A percentile compares a stretch with the other conserved stretches of the same genome.
These are phyloP conservation scores for cucumber (Cucumis sativus) DNA, from an alignment of 306 rosid species.

Conservation along the genomic window Cucumber_9930_V3 NC_026657.2:6018501-6019000, in stretches of 20 bases:
- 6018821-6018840: conserved; percentile 52
- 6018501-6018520: conserved; percentile 16
- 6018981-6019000: conserved; percentile 3
- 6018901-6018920: conserved; percentile 7
- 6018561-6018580: neutral
- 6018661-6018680: conserved; percentile 24
- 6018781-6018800: conserved; percentile 15
- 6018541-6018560: neutral
- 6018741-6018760: conserved; percentile 1
- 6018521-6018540: neutral
- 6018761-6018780: conserved; percentile 20
- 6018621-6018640: neutral
- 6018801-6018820: conserved; percentile 20
- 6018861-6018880: conserved; percentile 46
- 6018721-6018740: neutral
- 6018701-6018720: conserved; percentile 48
- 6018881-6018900: conserved; percentile 59
- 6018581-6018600: neutral
- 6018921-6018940: neutral
- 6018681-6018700: conserved; percentile 75
- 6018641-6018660: conserved; percentile 17
- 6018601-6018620: neutral
- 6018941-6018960: neutral
- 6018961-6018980: conserved; percentile 1
- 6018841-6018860: conserved; percentile 91